Evolutionary conservation across 1,284 basidiomycete genomes (phyloP), one percentile per base, ranked within the genome.

Genomic region (Leccinum proliferum): DNA sequence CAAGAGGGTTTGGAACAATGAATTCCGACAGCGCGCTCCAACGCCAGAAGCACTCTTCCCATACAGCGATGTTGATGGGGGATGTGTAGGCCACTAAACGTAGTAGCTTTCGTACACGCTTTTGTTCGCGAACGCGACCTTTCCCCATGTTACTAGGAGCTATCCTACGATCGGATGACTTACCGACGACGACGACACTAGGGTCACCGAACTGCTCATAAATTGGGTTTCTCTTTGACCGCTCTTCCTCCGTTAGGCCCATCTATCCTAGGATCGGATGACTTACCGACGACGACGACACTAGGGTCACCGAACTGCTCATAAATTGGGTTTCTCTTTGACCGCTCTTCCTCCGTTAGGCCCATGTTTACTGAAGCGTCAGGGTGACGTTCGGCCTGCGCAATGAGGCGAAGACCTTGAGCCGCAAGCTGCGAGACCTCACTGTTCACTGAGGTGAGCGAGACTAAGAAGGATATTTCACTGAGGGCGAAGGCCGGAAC

Each of bases 161-260:
- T 39, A 37, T 18, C 29, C 15, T 46, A 5, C 12, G 10, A 43
- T 56, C 3, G n/a, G 1, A 39, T 34, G 29, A 79, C 85, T 59
- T 64, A 90, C 89, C 90, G 60, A 90, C 82, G 41, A 90, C 77
- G 41, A 85, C 74, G 9, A 88, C 79, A 60, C 83, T 83, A 2
- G 88, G 88, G 70, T 91, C 90, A 12, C 90, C 91, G 15, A 93
- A 76, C 67, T 89, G 85, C 60, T 91, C 89, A 66, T 91, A 92
- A 52, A 90, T 81, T 2, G 86, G 83, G 70, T 87, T 84, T 12
- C 90, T 81, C 65, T 87, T 87, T 7, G 83, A 81, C 32, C 81
- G 75, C 67, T 88, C 85, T 57, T 89, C 88, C 57, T 87, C 82
- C 11, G 77, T 81, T 25, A 83, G 66, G 14, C 77, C 76, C 7